Percentiles rank a stretch among this genome's conserved stretches.
phyloP scores from a whole-genome alignment of 345 rosid species.

The Sisymbrium altissimum region DNA sequence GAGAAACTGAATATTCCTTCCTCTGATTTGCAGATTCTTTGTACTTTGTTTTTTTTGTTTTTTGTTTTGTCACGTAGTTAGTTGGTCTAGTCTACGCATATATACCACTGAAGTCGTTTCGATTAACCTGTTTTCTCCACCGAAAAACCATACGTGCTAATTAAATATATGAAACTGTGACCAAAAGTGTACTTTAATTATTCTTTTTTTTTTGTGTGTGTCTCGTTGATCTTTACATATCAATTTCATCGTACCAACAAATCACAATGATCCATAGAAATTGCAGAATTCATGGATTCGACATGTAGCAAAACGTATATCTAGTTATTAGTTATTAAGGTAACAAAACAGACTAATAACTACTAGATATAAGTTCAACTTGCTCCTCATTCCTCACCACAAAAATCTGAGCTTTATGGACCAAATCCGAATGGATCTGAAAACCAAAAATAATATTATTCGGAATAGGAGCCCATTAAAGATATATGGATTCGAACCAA shows the following conservation, averaged over 20 bases:
- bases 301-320: not conserved
- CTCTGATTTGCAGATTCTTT: constrained; percentile 16
- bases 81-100: not conserved
- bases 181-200: not conserved
- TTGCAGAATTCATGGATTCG: not conserved
- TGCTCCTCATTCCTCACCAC: too few species aligned
- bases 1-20: constrained; percentile 13
- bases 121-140: constrained; percentile 14
- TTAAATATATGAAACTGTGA: not conserved
- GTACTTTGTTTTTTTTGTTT: not conserved
- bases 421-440: not conserved
- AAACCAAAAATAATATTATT: not conserved
- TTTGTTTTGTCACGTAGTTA: not conserved
- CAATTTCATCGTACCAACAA: not conserved
- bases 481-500: not conserved
- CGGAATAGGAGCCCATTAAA: not conserved
- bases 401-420: too few species aligned
- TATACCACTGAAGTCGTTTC: not conserved
- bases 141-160: not conserved
- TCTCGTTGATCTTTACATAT: not conserved
- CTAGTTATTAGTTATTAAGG: too few species aligned
- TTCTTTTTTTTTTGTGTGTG: too few species aligned
- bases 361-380: too few species aligned
- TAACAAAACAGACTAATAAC: too few species aligned
- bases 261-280: not conserved